These are phyloP conservation scores for Aegilops sharonensis DNA, from an alignment of 176 grass and related monocot genomes.

Conservation along the genomic window DNA sequence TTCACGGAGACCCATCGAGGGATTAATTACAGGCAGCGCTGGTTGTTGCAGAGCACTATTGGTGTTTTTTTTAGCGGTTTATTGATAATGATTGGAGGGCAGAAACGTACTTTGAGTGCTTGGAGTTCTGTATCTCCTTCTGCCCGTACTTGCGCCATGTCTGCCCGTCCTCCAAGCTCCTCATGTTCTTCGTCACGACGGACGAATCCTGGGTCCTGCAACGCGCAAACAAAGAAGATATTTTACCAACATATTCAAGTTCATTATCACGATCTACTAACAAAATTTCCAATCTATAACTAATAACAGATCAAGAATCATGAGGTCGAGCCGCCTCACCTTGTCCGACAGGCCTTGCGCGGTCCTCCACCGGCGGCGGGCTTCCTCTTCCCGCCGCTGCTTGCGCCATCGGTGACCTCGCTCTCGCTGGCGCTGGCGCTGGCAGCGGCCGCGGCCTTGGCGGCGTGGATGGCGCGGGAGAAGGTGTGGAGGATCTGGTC, in stretches of 20 bases:
- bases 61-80: neutral
- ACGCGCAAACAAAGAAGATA: neutral
- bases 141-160: slow-evolving; percentile 91
- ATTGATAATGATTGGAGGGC: neutral
- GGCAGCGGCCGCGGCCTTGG: neutral
- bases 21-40: neutral
- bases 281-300: too few species aligned
- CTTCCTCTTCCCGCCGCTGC: slow-evolving; percentile 58
- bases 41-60: neutral
- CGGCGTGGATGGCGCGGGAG: slow-evolving; percentile 35
- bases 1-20: neutral
- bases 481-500: slow-evolving; percentile 56
- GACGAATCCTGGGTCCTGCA: slow-evolving; percentile 34
- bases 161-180: slow-evolving; percentile 55
- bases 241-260: neutral
- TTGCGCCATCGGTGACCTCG: slow-evolving; percentile 37
- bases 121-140: slow-evolving; percentile 72
- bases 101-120: slow-evolving; percentile 62
- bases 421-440: neutral
- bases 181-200: neutral
- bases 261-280: too few species aligned
- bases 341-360: slow-evolving; percentile 39
- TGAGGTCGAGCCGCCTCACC: slow-evolving; percentile 28
- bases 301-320: neutral
- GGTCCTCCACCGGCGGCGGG: neutral